Evolutionary conservation across 148 eudicot genomes (phyloP).

Genomic region (Chenopodium quinoa): DNA sequence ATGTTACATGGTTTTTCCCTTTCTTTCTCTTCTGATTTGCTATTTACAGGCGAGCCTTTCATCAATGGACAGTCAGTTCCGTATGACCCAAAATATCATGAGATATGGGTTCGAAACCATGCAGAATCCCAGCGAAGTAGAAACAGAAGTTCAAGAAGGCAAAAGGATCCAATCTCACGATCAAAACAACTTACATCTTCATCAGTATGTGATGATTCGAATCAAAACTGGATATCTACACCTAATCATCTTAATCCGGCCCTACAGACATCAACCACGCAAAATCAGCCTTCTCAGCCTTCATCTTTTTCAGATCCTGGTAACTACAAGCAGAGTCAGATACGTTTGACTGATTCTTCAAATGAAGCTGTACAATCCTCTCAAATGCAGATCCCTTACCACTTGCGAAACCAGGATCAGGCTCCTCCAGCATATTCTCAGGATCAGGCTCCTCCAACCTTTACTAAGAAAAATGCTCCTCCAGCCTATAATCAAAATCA

Average conservation of each 20-base stretch:
- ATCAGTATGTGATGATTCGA: not conserved
- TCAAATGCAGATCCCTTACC: constrained; percentile 2
- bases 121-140: constrained; percentile 6
- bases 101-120: constrained; percentile 25
- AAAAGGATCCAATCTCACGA: constrained; percentile 17
- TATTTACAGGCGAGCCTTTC: constrained; percentile 35
- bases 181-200: constrained; percentile 14
- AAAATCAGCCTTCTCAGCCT: not conserved
- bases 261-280: not conserved
- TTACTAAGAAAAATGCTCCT: no score
- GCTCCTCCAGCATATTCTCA: not conserved
- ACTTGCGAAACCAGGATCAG: not conserved
- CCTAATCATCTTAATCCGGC: not conserved
- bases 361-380: not conserved
- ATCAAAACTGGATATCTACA: constrained; percentile 1
- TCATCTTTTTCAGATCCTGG: constrained; percentile 2
- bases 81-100: constrained; percentile 39
- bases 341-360: not conserved
- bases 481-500: not conserved
- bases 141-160: constrained; percentile 6
- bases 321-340: not conserved
- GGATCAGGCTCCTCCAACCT: not conserved
- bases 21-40: not conserved
- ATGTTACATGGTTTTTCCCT: not conserved
- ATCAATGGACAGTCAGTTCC: constrained; percentile 37